phyloP scores from a whole-genome alignment of 192 early-diverging fungal species.

The Coemansia sp. region DNA sequence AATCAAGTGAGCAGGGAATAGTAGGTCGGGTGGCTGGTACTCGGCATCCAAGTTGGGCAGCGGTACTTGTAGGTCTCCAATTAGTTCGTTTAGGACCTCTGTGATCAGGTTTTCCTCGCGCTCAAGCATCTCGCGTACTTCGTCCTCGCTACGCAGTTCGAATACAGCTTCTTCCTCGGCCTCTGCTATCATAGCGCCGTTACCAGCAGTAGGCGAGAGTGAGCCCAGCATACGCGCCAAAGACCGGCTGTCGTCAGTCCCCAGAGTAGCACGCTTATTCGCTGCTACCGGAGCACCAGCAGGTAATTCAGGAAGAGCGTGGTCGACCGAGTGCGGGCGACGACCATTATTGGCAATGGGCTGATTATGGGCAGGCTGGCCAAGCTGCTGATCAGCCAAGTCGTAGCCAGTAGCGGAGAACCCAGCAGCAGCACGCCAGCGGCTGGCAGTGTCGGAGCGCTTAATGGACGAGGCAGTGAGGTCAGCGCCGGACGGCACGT shows the following conservation, averaged over 20 bases:
- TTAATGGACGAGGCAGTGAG: constrained; percentile 23
- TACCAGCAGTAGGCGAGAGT: constrained; percentile 18
- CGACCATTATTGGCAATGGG: constrained; percentile 10
- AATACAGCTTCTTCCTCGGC: constrained; percentile 13
- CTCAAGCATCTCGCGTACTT: constrained; percentile 58
- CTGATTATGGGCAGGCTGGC: not conserved
- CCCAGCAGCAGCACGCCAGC: constrained; percentile 43
- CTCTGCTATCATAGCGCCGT: constrained; percentile 22
- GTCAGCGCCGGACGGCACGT: constrained; percentile 4
- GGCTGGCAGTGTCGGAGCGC: constrained; percentile 32
- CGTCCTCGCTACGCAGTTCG: constrained; percentile 43
- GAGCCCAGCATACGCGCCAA: constrained; percentile 53
- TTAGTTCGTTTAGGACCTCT: constrained; percentile 89
- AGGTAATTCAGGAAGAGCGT: not conserved
- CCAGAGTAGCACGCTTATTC: constrained; percentile 42
- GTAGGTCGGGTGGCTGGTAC: constrained; percentile 69
- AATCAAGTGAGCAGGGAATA: constrained; percentile 96
- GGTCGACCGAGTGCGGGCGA: constrained; percentile 41
- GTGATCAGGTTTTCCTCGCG: constrained; percentile 69
- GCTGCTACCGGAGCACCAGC: not conserved
- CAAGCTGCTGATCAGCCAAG: constrained; percentile 29
- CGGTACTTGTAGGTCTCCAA: constrained; percentile 89
- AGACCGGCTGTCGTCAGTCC: constrained; percentile 43
- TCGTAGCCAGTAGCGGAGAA: constrained; percentile 50
- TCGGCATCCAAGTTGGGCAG: constrained; percentile 79